phyloP scores from a whole-genome alignment of 2,329 filamentous ascomycete species.

The Scolecobasidium constrictum region DNA sequence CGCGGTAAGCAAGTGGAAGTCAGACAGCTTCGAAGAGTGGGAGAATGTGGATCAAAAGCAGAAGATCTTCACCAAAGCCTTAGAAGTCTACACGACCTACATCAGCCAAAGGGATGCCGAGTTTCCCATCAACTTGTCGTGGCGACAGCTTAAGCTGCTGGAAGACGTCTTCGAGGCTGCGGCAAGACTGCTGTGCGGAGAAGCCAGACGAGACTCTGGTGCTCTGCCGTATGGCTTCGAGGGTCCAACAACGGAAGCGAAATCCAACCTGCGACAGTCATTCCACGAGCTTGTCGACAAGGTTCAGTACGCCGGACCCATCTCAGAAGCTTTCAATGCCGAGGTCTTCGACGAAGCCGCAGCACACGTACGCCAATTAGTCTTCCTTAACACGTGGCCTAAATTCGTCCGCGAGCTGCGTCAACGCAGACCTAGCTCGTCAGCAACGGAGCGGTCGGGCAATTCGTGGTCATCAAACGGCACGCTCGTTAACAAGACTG shows the following conservation, averaged over 20 bases:
- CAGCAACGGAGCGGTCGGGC: neutral
- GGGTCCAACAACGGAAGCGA: constrained; percentile 11
- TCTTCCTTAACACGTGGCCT: constrained; percentile 25
- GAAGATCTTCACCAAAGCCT: constrained; percentile 19
- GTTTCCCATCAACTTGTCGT: constrained; percentile 25
- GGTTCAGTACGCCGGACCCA: constrained; percentile 17
- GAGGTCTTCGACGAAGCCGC: constrained; percentile 22
- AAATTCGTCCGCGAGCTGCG: constrained; percentile 14
- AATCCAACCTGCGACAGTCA: neutral
- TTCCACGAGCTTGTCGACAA: constrained; percentile 11
- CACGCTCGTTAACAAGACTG: neutral
- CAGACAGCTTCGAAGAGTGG: constrained; percentile 7
- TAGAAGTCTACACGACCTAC: constrained; percentile 22
- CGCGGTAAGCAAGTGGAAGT: constrained; percentile 22
- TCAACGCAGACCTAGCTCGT: neutral
- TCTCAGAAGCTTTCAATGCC: constrained; percentile 19
- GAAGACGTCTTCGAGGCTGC: constrained; percentile 18
- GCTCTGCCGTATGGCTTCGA: constrained; percentile 13
- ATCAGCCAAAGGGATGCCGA: constrained; percentile 23
- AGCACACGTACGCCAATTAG: constrained; percentile 23
- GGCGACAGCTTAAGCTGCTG: constrained; percentile 19
- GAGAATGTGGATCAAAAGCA: constrained; percentile 14
- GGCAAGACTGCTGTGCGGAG: constrained; percentile 13
- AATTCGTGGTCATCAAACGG: neutral
- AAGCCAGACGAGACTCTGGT: neutral